A percentile compares a stretch with the other conserved stretches of the same genome.
Evolutionary conservation across 2,329 filamentous ascomycete species (phyloP).

Genomic region (Arthrobotrys entomopaga): DNA sequence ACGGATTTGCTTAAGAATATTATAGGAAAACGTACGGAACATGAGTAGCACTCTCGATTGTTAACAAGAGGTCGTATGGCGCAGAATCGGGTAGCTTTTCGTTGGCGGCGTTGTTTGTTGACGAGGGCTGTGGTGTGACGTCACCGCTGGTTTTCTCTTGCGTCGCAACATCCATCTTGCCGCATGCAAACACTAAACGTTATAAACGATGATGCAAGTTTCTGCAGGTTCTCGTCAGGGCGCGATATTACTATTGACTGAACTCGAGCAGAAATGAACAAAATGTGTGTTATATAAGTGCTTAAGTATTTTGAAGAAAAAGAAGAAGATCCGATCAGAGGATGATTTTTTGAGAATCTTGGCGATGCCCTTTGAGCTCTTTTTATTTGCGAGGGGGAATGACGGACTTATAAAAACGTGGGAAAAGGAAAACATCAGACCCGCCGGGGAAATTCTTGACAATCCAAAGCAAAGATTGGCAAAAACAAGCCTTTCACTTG

Average conservation of each 20-base stretch:
- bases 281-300: background rate
- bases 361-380: background rate
- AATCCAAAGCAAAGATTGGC: constrained; percentile 9
- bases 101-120: constrained; percentile 26
- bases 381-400: background rate
- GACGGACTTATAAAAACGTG: background rate
- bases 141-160: constrained; percentile 15
- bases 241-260: no score
- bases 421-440: background rate
- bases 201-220: background rate
- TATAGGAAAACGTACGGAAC: constrained; percentile 26
- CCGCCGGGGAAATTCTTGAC: constrained; percentile 9
- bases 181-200: background rate
- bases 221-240: no score
- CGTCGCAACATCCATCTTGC: constrained; percentile 12
- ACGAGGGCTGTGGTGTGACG: constrained; percentile 36
- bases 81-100: constrained; percentile 19
- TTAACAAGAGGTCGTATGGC: constrained; percentile 38
- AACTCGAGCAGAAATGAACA: background rate
- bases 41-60: constrained; percentile 40
- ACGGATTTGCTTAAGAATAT: background rate
- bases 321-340: background rate
- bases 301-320: background rate
- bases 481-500: constrained; percentile 18
- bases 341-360: background rate